Evolutionary conservation across 306 rosid genomes (phyloP).

Genomic region (Prunus davidiana): DNA sequence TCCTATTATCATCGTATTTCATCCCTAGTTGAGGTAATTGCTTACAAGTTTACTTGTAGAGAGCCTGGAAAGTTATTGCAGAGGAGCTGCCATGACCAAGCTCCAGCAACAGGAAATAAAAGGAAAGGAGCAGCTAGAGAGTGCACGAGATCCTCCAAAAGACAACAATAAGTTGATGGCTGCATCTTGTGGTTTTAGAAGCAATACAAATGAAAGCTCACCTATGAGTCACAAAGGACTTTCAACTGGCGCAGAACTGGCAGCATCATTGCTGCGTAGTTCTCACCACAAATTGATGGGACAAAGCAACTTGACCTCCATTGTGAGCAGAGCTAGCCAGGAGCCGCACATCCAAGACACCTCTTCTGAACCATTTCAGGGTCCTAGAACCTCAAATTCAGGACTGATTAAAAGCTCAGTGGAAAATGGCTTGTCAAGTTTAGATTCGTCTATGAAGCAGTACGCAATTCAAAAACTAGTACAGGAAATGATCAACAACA

Average conservation of each 20-base stretch:
- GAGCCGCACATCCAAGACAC: background rate
- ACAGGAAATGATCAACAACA: conserved; percentile 24
- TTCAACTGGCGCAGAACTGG: conserved; percentile 7
- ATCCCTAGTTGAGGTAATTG: background rate
- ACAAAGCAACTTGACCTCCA: background rate
- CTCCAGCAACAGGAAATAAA: background rate
- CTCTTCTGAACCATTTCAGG: conserved; percentile 11
- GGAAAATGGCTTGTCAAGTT: conserved; percentile 6
- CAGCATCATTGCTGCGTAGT: conserved; percentile 2
- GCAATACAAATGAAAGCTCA: conserved; percentile 3
- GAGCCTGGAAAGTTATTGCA: conserved; percentile 20
- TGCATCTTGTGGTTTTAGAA: background rate
- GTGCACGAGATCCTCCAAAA: conserved; percentile 6
- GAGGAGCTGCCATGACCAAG: background rate
- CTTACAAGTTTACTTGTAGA: conserved; percentile 11
- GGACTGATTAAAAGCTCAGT: background rate
- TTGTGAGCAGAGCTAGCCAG: background rate
- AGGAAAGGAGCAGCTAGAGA: background rate
- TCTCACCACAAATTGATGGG: background rate
- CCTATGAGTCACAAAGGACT: background rate
- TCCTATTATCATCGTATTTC: background rate
- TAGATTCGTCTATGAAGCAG: conserved; percentile 6
- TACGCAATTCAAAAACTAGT: conserved; percentile 7
- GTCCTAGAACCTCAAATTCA: conserved; percentile 9
- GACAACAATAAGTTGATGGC: conserved; percentile 8